A percentile compares a stretch with the other conserved stretches of the same genome.
phyloP scores from a whole-genome alignment of 345 rosid genomes.

The Gossypium longicalyx region DNA sequence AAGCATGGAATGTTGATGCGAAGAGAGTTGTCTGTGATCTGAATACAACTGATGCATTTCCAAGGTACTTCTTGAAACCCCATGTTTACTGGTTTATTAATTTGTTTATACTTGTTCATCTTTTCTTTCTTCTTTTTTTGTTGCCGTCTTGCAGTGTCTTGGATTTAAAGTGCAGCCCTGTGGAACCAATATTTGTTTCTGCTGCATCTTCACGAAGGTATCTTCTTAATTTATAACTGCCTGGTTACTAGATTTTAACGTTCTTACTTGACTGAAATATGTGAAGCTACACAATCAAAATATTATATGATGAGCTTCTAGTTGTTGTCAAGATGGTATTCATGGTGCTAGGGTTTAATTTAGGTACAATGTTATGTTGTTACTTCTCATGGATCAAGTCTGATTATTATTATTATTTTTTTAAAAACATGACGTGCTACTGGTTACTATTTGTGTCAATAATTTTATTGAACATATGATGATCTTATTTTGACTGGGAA shows the following conservation, averaged over 20 bases:
- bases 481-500: not conserved
- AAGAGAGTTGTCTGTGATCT: conserved; percentile 80
- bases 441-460: not conserved
- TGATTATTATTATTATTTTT: not conserved
- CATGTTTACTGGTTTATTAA: not conserved
- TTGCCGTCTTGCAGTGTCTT: conserved; percentile 41
- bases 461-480: not conserved
- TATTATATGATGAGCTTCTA: not conserved
- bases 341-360: not conserved
- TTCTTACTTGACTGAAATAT: not conserved
- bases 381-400: not conserved
- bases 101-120: conserved; percentile 7
- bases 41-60: conserved; percentile 50
- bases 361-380: not conserved
- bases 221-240: not conserved
- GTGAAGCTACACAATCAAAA: not conserved
- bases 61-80: conserved; percentile 32
- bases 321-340: not conserved
- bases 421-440: not conserved
- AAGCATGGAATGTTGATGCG: conserved; percentile 81
- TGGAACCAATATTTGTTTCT: conserved; percentile 73
- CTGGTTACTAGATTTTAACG: not conserved
- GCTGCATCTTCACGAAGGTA: conserved; percentile 63
- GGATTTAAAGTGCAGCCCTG: conserved; percentile 75
- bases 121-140: not conserved